Percentiles rank a stretch among this genome's conserved stretches.
phyloP scores from a whole-genome alignment of 2,329 filamentous ascomycete species.

The Neonectria neomacrospora region DNA sequence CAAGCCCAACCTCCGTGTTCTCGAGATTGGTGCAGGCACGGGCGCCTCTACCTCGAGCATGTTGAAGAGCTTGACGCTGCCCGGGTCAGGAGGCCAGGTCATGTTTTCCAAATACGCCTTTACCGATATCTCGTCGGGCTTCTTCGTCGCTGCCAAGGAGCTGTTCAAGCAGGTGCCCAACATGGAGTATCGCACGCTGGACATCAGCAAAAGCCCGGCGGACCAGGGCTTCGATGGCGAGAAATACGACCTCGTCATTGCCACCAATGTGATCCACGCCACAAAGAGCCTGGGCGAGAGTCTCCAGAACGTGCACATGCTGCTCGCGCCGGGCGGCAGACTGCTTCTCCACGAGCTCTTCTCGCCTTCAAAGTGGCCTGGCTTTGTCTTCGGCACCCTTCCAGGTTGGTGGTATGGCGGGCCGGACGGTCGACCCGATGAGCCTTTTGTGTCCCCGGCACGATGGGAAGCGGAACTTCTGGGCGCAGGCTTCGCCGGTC shows the following conservation, averaged over 20 bases:
- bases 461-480: conserved; percentile 45
- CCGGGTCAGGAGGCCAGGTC: neutral
- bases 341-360: conserved; percentile 44
- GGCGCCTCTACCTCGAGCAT: conserved; percentile 48
- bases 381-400: conserved; percentile 43
- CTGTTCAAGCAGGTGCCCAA: conserved; percentile 29
- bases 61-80: conserved; percentile 33
- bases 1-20: conserved; percentile 37
- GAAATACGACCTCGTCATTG: conserved; percentile 46
- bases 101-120: conserved; percentile 40
- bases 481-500: conserved; percentile 37
- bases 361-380: conserved; percentile 29
- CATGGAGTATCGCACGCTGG: conserved; percentile 44
- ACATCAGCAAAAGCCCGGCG: conserved; percentile 46
- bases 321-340: conserved; percentile 46
- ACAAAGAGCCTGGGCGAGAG: conserved; percentile 35
- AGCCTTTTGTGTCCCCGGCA: conserved; percentile 40
- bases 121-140: conserved; percentile 47
- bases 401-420: conserved; percentile 51
- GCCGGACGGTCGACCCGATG: conserved; percentile 37
- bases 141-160: conserved; percentile 43
- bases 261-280: conserved; percentile 47
- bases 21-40: conserved; percentile 47
- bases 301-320: conserved; percentile 30
- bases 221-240: conserved; percentile 44